Percentiles rank a stretch among this genome's conserved stretches.
Conservation (phyloP, 352 stramenopile species). For the Thalassiosira mediterranea region DNA sequence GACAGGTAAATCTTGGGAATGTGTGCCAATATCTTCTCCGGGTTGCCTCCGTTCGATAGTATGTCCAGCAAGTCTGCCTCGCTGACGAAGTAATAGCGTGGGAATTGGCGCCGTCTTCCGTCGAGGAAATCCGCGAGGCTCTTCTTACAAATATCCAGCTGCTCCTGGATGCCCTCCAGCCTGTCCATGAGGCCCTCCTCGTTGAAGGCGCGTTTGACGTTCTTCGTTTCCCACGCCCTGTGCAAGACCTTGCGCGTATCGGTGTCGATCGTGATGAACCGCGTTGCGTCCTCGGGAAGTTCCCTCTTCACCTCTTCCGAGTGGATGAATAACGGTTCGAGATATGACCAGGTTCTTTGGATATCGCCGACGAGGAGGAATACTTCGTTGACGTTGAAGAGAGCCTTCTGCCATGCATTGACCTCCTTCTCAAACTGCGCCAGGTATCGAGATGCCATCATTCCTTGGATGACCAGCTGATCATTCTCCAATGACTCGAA, state of each 20-base stretch:
- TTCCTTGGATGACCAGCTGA: conserved; percentile 95
- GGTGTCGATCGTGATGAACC: conserved; percentile 85
- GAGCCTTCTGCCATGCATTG: conserved; percentile 79
- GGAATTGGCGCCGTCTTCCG: conserved; percentile 93
- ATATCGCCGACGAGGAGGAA: conserved; percentile 93
- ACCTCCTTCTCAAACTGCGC: conserved; percentile 94
- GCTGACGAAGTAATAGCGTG: conserved; percentile 95
- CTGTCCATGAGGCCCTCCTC: conserved; percentile 86
- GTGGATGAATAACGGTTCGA: conserved; percentile 93
- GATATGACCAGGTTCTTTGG: conserved; percentile 91
- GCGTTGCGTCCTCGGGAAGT: conserved; percentile 89
- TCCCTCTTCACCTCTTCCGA: conserved; percentile 91
- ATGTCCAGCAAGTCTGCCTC: conserved; percentile 93
- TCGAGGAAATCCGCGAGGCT: conserved; percentile 94
- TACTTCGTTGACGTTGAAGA: conserved; percentile 87
- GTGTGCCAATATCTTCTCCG: conserved; percentile 96
- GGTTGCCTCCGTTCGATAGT: conserved; percentile 93
- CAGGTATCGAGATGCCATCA: conserved; percentile 94
- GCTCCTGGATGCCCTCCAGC: conserved; percentile 86
- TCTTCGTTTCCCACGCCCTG: conserved; percentile 69
- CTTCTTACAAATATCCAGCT: conserved; percentile 94
- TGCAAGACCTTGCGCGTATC: conserved; percentile 84
- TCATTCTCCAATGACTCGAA: conserved; percentile 96
- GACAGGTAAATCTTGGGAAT: conserved; percentile 85
- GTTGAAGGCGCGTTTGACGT: conserved; percentile 72